Conservation (phyloP, 2,329 filamentous ascomycete genomes). For the Cladosporium sp. region DNA sequence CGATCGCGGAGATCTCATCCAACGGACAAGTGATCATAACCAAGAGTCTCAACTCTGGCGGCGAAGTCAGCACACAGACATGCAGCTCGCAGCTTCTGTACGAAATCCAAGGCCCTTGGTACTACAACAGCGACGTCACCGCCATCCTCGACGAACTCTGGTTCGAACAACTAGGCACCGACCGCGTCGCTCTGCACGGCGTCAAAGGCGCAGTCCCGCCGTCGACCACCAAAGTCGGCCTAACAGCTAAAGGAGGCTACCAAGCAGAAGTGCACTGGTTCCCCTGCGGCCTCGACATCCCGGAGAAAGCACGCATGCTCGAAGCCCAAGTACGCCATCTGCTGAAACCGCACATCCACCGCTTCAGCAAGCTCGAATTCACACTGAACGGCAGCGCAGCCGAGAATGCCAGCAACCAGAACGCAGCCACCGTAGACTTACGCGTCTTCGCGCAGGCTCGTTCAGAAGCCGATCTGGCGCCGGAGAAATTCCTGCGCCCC, state of each 20-base stretch:
- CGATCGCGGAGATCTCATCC: conserved; percentile 33
- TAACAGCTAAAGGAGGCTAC: conserved; percentile 45
- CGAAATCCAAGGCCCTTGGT: conserved; percentile 53
- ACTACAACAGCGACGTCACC: conserved; percentile 56
- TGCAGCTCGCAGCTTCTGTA: conserved; percentile 52
- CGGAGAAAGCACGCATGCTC: conserved; percentile 43
- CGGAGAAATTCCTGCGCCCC: conserved; percentile 32
- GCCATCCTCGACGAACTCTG: conserved; percentile 48
- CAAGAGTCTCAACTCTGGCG: conserved; percentile 35
- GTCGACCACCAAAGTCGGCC: conserved; percentile 50
- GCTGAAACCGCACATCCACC: conserved; percentile 34
- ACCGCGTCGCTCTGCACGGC: conserved; percentile 48
- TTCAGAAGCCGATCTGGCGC: conserved; percentile 22
- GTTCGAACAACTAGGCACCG: conserved; percentile 49
- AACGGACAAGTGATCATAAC: conserved; percentile 35
- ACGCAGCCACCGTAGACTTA: conserved; percentile 47
- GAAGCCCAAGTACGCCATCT: conserved; percentile 41
- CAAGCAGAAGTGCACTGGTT: conserved; percentile 46
- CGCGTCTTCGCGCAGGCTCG: conserved; percentile 37
- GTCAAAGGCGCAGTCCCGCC: conserved; percentile 44
- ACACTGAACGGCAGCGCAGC: conserved; percentile 42
- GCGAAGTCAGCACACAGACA: conserved; percentile 44
- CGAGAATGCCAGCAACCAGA: conserved; percentile 38
- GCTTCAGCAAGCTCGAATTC: conserved; percentile 35
- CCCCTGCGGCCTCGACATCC: conserved; percentile 42